Evolutionary conservation across 2,329 filamentous ascomycete genomes (phyloP).

Genomic region (Claviceps purpurea): DNA sequence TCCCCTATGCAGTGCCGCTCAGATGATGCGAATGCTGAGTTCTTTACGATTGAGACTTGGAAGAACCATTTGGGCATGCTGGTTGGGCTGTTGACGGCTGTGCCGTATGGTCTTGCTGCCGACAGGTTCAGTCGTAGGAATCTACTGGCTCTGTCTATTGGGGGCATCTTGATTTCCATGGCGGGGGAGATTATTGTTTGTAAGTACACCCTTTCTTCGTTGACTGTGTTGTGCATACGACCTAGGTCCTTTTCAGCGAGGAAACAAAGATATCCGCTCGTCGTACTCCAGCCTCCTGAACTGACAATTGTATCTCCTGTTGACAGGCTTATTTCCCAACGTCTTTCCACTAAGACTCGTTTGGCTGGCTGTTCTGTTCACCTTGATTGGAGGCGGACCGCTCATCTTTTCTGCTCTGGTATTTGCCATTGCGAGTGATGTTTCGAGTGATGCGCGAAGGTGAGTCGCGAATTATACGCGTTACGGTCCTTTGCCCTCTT

Average conservation of each 20-base stretch:
- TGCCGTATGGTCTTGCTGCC: slow-evolving; percentile 5
- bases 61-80: not conserved
- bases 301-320: not conserved
- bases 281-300: not conserved
- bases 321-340: slow-evolving; percentile 1
- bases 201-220: not conserved
- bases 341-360: slow-evolving; percentile 1
- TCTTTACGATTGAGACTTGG: not conserved
- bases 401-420: slow-evolving; percentile 2
- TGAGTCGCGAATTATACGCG: not conserved
- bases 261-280: not conserved
- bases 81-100: not conserved
- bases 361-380: slow-evolving; percentile 2
- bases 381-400: slow-evolving; percentile 2
- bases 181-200: slow-evolving; percentile 4
- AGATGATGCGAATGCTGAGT: not conserved
- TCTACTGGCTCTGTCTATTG: slow-evolving; percentile 2
- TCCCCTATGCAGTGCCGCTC: not conserved
- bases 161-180: slow-evolving; percentile 1
- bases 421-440: slow-evolving; percentile 3
- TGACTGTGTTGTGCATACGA: not conserved
- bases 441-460: slow-evolving; percentile 1
- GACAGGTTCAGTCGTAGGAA: slow-evolving; percentile 4
- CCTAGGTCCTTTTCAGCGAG: not conserved
- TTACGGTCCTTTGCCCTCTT: too few relatives aligned